Percentiles rank a stretch among this genome's conserved stretches.
These are phyloP conservation scores for Radiomyces spectabilis DNA, from an alignment of 192 early-diverging fungal species.

Conservation along the genomic window DNA sequence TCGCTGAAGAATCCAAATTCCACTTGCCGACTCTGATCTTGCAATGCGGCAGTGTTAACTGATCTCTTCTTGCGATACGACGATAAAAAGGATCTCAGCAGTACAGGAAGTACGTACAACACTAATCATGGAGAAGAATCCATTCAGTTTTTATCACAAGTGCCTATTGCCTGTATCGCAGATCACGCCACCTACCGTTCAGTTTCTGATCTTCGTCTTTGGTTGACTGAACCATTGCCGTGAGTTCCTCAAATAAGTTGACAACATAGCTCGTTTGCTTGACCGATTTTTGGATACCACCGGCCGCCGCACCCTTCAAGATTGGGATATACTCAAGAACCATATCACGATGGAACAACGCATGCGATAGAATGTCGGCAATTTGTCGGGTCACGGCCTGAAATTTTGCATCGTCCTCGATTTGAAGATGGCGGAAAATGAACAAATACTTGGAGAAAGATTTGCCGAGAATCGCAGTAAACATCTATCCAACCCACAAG, in stretches of 20 bases:
- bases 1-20: constrained; percentile 24
- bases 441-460: neutral
- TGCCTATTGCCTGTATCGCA: constrained; percentile 7
- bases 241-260: constrained; percentile 19
- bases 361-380: neutral
- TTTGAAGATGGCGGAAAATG: constrained; percentile 1
- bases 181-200: constrained; percentile 8
- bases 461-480: constrained; percentile 2
- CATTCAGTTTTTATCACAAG: too few species aligned
- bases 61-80: neutral
- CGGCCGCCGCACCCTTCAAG: neutral
- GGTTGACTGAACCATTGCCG: too few species aligned
- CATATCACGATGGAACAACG: constrained; percentile 19
- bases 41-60: neutral
- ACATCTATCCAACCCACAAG: constrained; percentile 5
- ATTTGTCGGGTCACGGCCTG: neutral
- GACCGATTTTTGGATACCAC: neutral
- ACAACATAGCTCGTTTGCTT: constrained; percentile 10
- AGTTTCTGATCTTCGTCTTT: too few species aligned
- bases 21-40: constrained; percentile 6
- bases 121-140: too few species aligned
- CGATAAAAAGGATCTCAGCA: too few species aligned
- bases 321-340: constrained; percentile 21
- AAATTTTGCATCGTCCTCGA: neutral
- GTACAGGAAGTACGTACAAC: too few species aligned